phyloP scores from a whole-genome alignment of 306 rosid genomes.

The Sicyos edulis region DNA sequence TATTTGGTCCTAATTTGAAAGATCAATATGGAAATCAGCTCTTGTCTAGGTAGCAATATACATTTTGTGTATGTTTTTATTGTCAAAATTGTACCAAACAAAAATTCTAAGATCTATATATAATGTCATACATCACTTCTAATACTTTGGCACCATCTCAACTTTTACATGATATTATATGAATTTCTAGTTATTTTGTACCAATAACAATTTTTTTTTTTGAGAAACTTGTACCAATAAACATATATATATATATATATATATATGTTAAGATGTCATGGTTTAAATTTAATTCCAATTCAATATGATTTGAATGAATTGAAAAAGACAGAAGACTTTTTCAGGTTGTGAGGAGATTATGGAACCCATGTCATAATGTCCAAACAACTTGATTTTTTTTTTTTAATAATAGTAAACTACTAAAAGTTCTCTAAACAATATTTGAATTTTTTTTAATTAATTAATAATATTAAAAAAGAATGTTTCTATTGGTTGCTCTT shows the following conservation, averaged over 20 bases:
- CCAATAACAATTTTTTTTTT: too few relatives aligned
- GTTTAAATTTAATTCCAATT: neutral
- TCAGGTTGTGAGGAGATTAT: slow-evolving; percentile 13
- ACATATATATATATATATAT: too few relatives aligned
- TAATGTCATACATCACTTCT: neutral
- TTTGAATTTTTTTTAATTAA: neutral
- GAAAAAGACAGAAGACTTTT: slow-evolving; percentile 10
- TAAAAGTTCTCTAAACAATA: neutral
- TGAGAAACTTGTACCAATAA: too few relatives aligned
- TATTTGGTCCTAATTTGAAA: slow-evolving; percentile 3
- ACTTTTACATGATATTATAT: neutral
- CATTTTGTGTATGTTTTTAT: neutral
- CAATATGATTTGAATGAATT: neutral
- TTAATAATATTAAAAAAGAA: neutral
- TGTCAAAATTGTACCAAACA: neutral
- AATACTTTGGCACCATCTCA: neutral
- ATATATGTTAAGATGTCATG: too few relatives aligned
- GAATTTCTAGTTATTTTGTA: too few relatives aligned
- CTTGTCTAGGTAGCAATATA: neutral
- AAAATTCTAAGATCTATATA: neutral
- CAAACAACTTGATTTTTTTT: neutral
- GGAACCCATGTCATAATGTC: slow-evolving; percentile 19
- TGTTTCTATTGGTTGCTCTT: neutral
- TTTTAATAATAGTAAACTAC: slow-evolving; percentile 2
- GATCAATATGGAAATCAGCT: neutral